Evolutionary conservation across 75 land plant species (phyloP), one percentile per base, ranked within the genome.

Genomic region (Azolla pinnata): DNA sequence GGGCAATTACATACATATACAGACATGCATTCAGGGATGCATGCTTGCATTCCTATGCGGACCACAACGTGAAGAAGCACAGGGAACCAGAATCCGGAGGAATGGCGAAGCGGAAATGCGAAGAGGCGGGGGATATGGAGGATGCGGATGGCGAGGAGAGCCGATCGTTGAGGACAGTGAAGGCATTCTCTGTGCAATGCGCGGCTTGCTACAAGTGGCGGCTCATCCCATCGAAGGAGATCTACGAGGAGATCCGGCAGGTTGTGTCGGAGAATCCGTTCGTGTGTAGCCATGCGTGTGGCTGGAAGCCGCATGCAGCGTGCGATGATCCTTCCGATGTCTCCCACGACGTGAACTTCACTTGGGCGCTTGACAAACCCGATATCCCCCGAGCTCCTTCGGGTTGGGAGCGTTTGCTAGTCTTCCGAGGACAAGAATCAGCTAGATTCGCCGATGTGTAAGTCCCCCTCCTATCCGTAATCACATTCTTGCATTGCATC

Each of bases 281-380:
- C 56, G 35, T 61, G 34, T 86, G 92, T 60, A 38, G 50, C 31
- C 67, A 50, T 31, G 77, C 76, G 5, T 59, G 40, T 47, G 33
- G 28, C 18, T 76, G 79, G 76, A 75, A 71, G 38, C 59, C 65
- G 0, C 50, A 60, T 51, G 60, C 51, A 18, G 66, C 79, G 4
- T 90, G 97, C 58, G 70, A 79, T 38, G 76, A 81, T 42, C 78
- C 78, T 28, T 64, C 74, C 28, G 91, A 90, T 67, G 48, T 86
- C 9, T 53, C 72, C 27, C 83, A 81, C 29, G 79, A 87, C 68
- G 38, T 60, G 0, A 65, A 60, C 26, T 59, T 70, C 21, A 18
- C 78, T 0, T 90, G 97, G 97, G 79, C 76, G 18, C 62, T 81
- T 25, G 88, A 90, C 60, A 83, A 73, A 62, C 87, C 87, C 9